Conservation (phyloP, 2,329 filamentous ascomycete species). For the Tympanopsis confertula region DNA sequence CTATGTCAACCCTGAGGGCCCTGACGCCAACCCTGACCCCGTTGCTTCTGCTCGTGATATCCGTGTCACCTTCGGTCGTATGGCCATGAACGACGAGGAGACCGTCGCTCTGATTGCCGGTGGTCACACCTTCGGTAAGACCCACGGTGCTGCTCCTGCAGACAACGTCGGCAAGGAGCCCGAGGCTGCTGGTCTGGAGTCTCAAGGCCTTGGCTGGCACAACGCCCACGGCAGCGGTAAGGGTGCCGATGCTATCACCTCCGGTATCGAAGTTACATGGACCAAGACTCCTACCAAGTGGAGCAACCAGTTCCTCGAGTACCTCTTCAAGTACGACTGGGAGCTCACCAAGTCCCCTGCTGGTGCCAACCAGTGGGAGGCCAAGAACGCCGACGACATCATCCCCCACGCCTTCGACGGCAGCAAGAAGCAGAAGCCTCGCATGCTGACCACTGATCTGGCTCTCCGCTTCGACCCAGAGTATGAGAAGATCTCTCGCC, state of each 20-base stretch:
- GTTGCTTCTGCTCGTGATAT: conserved; percentile 61
- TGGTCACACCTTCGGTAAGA: conserved; percentile 72
- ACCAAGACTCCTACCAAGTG: conserved; percentile 66
- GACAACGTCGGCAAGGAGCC: conserved; percentile 59
- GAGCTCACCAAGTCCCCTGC: conserved; percentile 64
- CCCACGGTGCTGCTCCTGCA: conserved; percentile 58
- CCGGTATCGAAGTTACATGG: conserved; percentile 70
- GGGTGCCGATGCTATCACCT: conserved; percentile 64
- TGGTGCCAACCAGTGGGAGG: conserved; percentile 67
- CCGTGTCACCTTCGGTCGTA: conserved; percentile 62
- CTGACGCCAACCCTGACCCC: conserved; percentile 61
- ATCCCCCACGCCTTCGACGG: conserved; percentile 63
- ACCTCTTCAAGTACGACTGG: conserved; percentile 71
- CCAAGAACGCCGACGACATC: conserved; percentile 53
- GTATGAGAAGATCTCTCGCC: conserved; percentile 67
- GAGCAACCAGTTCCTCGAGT: conserved; percentile 65
- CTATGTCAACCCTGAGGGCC: conserved; percentile 73
- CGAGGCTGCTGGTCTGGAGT: conserved; percentile 47
- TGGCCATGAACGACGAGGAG: conserved; percentile 78
- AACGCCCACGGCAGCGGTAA: conserved; percentile 55
- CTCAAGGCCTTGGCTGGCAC: conserved; percentile 63
- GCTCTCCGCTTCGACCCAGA: conserved; percentile 58
- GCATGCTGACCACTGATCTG: conserved; percentile 67
- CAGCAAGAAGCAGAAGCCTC: conserved; percentile 62
- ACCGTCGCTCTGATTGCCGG: conserved; percentile 70